phyloP scores from a whole-genome alignment of 2,329 filamentous ascomycete species.

The Aspergillus pseudoterreus region DNA sequence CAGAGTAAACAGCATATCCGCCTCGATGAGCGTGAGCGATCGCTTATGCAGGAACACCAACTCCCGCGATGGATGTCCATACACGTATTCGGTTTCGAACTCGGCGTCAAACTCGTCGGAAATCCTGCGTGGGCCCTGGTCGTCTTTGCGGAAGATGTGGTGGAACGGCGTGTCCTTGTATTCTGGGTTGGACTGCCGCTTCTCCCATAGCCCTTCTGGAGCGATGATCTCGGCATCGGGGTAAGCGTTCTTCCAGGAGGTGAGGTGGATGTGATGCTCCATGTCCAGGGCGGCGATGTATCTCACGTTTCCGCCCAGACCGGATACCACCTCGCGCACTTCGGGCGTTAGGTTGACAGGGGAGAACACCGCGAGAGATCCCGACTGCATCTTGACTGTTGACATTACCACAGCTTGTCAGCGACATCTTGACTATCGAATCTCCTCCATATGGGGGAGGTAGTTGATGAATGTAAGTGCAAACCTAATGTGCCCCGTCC shows the following conservation, averaged over 20 bases:
- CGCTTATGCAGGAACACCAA: slow-evolving; percentile 83
- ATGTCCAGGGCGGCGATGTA: slow-evolving; percentile 87
- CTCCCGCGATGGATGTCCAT: slow-evolving; percentile 78
- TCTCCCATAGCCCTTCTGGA: slow-evolving; percentile 77
- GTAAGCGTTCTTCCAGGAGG: slow-evolving; percentile 76
- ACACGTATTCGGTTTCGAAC: slow-evolving; percentile 81
- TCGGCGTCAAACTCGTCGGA: slow-evolving; percentile 78
- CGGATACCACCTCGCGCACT: slow-evolving; percentile 60
- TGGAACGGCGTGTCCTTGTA: slow-evolving; percentile 61
- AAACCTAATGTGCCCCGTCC: slow-evolving; percentile 80
- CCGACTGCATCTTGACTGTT: slow-evolving; percentile 71
- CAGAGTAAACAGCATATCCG: slow-evolving; percentile 88
- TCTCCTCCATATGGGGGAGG: background rate
- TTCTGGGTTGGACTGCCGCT: slow-evolving; percentile 60
- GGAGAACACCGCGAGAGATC: slow-evolving; percentile 82
- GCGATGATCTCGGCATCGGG: slow-evolving; percentile 77
- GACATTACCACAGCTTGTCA: background rate
- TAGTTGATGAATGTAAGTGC: slow-evolving; percentile 17
- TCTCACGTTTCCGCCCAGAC: slow-evolving; percentile 64
- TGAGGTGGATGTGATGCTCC: slow-evolving; percentile 93
- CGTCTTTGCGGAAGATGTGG: slow-evolving; percentile 61
- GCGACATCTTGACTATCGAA: background rate
- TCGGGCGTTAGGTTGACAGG: slow-evolving; percentile 80
- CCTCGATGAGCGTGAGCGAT: slow-evolving; percentile 74
- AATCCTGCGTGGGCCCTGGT: slow-evolving; percentile 53